These are phyloP conservation scores for Xylariaceae sp. DNA, from an alignment of 2,329 filamentous ascomycete species.

Conservation along the genomic window DNA sequence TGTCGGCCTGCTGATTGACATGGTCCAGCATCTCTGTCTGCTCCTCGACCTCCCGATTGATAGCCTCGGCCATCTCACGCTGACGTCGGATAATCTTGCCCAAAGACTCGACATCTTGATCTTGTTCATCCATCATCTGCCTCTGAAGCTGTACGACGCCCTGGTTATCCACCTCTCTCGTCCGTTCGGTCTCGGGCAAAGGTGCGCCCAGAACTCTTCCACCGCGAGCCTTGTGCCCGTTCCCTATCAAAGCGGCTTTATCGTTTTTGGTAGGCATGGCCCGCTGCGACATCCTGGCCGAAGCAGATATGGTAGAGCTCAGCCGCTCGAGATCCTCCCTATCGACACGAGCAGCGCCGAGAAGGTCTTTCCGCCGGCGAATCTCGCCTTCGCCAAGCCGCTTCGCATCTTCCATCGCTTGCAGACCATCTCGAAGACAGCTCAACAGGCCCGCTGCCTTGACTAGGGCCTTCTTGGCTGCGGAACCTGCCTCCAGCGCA, in stretches of 20 bases:
- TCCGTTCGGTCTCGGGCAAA: constrained; percentile 69
- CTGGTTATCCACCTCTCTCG: constrained; percentile 70
- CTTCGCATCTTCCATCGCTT: constrained; percentile 47
- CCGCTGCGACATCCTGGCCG: constrained; percentile 40
- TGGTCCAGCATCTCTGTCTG: constrained; percentile 68
- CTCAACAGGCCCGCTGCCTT: constrained; percentile 61
- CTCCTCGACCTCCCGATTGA: constrained; percentile 67
- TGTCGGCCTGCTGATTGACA: constrained; percentile 62
- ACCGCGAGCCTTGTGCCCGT: constrained; percentile 30
- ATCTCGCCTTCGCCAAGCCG: constrained; percentile 71
- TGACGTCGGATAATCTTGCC: constrained; percentile 66
- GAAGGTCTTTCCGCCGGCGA: constrained; percentile 64
- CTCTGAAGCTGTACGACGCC: constrained; percentile 71
- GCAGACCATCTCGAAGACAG: constrained; percentile 62
- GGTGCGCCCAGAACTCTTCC: constrained; percentile 70
- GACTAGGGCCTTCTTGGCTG: constrained; percentile 71
- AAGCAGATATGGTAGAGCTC: constrained; percentile 46
- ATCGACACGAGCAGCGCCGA: constrained; percentile 67
- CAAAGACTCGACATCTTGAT: constrained; percentile 65
- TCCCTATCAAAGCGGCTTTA: constrained; percentile 46
- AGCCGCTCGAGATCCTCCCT: constrained; percentile 72
- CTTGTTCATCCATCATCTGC: constrained; percentile 71
- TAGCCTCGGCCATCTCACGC: constrained; percentile 72
- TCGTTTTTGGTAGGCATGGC: constrained; percentile 44
- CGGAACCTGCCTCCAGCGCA: constrained; percentile 60